Percentiles rank a stretch among this genome's conserved stretches.
Conservation (phyloP, 164 flowering plant genomes). For the Euptelea pleiosperma region DNA sequence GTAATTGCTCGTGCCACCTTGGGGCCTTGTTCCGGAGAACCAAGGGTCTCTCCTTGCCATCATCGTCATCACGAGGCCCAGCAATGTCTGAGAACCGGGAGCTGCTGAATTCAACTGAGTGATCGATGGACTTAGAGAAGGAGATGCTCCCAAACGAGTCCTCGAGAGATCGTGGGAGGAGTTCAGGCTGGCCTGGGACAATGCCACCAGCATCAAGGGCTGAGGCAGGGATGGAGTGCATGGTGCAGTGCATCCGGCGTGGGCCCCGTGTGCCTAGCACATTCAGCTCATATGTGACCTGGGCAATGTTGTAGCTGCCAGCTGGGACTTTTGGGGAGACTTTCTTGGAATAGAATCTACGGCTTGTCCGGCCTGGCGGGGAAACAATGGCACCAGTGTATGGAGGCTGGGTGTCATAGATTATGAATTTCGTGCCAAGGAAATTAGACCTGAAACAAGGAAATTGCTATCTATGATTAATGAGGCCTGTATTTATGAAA, state of each 20-base stretch:
- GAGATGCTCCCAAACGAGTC: constrained; percentile 79
- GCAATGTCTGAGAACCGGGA: constrained; percentile 69
- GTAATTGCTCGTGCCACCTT: too few species aligned
- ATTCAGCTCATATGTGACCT: constrained; percentile 69
- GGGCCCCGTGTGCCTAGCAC: constrained; percentile 87
- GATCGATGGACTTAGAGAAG: constrained; percentile 61
- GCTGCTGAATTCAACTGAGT: constrained; percentile 68
- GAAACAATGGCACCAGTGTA: constrained; percentile 30
- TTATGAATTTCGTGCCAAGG: constrained; percentile 66
- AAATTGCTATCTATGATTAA: too few species aligned
- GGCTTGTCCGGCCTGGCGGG: constrained; percentile 53
- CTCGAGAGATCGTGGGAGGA: constrained; percentile 61
- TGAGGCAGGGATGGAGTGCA: constrained; percentile 74
- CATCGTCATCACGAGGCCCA: constrained; percentile 41
- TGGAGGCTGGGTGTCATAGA: constrained; percentile 64
- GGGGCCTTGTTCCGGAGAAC: constrained; percentile 64
- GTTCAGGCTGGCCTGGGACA: constrained; percentile 76
- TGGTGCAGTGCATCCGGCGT: constrained; percentile 69
- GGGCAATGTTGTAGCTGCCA: constrained; percentile 76
- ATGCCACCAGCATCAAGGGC: constrained; percentile 63
- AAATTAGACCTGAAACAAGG: constrained; percentile 59
- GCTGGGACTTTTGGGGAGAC: constrained; percentile 80
- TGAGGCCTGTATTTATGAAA: too few species aligned
- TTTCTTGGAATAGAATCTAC: constrained; percentile 66
- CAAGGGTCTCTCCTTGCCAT: constrained; percentile 53